Evolutionary conservation across 768 basidiomycete species (phyloP).

Genomic region (Pleurotus cornucopiae): DNA sequence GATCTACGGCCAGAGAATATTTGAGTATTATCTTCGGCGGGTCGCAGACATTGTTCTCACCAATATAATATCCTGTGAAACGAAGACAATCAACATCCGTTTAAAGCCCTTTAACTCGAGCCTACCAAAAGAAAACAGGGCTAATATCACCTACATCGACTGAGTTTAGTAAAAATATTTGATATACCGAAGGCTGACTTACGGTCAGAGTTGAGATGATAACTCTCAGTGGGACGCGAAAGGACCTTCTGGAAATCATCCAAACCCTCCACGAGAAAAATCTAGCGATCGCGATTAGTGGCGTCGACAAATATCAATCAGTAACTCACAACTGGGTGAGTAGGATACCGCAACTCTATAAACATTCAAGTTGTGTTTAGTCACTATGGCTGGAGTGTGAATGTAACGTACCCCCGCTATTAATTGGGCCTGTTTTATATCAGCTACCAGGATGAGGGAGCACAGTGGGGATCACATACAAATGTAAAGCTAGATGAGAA

Average conservation of each 20-base stretch:
- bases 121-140: constrained; percentile 1
- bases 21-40: too few species aligned
- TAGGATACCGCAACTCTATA: not conserved
- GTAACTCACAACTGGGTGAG: not conserved
- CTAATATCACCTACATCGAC: not conserved
- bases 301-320: not conserved
- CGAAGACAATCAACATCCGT: too few species aligned
- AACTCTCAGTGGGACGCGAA: not conserved
- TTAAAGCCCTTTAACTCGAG: not conserved
- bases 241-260: not conserved
- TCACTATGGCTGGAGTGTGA: not conserved
- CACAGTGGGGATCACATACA: not conserved
- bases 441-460: not conserved
- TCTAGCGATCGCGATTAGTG: not conserved
- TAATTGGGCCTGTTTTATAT: not conserved
- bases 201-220: not conserved
- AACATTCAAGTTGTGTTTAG: not conserved
- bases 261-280: constrained; percentile 6
- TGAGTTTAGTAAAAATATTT: too few species aligned
- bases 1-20: not conserved
- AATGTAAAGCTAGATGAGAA: not conserved
- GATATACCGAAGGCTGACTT: not conserved
- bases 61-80: too few species aligned
- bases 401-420: not conserved
- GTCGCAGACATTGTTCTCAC: too few species aligned